Evolutionary conservation across 2,329 filamentous ascomycete genomes (phyloP).

Genomic region (Cryphonectria nitschkei): DNA sequence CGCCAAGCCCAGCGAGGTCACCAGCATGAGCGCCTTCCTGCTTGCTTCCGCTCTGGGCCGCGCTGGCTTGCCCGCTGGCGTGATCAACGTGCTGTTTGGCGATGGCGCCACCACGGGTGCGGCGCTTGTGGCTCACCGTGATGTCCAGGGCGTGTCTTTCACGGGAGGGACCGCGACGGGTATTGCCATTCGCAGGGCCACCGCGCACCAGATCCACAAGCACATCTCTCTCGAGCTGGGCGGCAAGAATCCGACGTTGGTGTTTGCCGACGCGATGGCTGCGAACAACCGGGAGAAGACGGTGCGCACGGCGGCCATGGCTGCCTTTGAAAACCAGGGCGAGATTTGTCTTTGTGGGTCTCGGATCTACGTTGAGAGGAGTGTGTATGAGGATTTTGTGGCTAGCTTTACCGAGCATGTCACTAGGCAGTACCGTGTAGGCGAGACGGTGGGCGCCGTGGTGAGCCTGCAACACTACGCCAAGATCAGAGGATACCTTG

Average conservation of each 20-base stretch:
- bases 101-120: conserved; percentile 39
- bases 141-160: conserved; percentile 39
- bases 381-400: conserved; percentile 47
- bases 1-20: conserved; percentile 41
- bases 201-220: conserved; percentile 39
- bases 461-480: conserved; percentile 36
- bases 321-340: conserved; percentile 41
- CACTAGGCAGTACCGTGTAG: conserved; percentile 30
- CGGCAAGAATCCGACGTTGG: conserved; percentile 56
- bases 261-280: conserved; percentile 50
- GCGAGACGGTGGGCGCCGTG: conserved; percentile 36
- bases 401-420: conserved; percentile 33
- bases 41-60: conserved; percentile 34
- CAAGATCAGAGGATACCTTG: conserved; percentile 36
- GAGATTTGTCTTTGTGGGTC: conserved; percentile 45
- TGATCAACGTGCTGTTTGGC: conserved; percentile 40
- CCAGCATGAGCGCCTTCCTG: conserved; percentile 39
- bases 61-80: conserved; percentile 36
- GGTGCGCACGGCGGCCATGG: conserved; percentile 48
- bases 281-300: conserved; percentile 56
- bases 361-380: conserved; percentile 55
- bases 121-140: conserved; percentile 35
- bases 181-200: conserved; percentile 38
- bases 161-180: conserved; percentile 41
- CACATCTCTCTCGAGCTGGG: conserved; percentile 43